These are phyloP conservation scores for Ceratobasidium sp. DNA, from an alignment of 1,284 basidiomycete species.

Conservation along the genomic window DNA sequence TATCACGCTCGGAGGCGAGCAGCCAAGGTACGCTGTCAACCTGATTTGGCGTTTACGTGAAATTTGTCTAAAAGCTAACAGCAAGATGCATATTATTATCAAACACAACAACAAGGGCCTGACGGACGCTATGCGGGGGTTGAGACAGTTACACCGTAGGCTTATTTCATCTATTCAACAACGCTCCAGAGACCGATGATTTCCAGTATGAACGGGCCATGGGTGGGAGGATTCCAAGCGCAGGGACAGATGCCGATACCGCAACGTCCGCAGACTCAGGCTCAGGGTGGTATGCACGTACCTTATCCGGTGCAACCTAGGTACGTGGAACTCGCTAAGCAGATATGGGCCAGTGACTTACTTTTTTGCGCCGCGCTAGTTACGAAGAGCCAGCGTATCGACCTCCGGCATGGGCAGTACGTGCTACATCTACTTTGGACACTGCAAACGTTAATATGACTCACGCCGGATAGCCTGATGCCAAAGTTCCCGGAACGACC, in stretches of 20 bases:
- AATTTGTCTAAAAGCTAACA: slow-evolving; percentile 1
- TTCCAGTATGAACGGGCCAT: slow-evolving; percentile 23
- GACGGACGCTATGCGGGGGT: slow-evolving; percentile 35
- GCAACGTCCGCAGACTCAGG: background rate
- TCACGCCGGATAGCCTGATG: slow-evolving; percentile 12
- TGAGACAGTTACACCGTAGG: slow-evolving; percentile 33
- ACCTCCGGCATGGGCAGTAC: slow-evolving; percentile 29
- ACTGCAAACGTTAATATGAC: background rate
- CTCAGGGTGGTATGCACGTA: background rate
- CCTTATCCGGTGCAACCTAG: background rate
- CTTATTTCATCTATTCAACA: too few relatives aligned
- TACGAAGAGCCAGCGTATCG: slow-evolving; percentile 16
- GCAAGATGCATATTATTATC: slow-evolving; percentile 27
- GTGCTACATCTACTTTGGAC: background rate
- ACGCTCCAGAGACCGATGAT: too few relatives aligned
- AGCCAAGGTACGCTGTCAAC: slow-evolving; percentile 25
- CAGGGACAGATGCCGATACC: background rate
- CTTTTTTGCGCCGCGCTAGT: background rate
- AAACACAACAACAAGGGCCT: slow-evolving; percentile 17
- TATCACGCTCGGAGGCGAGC: slow-evolving; percentile 38
- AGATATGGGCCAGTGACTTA: background rate
- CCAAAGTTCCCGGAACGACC: slow-evolving; percentile 7
- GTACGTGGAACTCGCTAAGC: background rate
- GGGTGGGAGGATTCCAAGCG: slow-evolving; percentile 36
- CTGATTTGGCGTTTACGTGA: background rate